Base-by-base conservation (phyloP, 768 basidiomycete species). In the Boletus tomentosulus region DNA sequence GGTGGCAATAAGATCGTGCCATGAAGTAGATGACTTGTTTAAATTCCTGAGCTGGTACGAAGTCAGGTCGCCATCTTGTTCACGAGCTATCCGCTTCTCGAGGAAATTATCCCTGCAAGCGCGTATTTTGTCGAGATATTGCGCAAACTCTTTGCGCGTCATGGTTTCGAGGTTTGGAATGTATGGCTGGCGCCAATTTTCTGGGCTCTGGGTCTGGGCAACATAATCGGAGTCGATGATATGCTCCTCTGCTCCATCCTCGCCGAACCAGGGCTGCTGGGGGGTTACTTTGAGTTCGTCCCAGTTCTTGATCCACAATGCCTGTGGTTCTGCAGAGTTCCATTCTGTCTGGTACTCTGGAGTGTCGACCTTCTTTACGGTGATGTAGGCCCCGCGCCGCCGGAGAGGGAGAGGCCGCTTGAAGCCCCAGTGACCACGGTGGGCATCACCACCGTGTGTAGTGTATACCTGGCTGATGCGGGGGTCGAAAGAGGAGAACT, bases 391-490 rank as follows among this genome's bases (percentile, higher is more conserved):
- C 56, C 82, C 76, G 44, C 79, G 79, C 31, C 82, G 79, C 50
- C 85, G 81, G 44, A 86, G 72, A 3, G 87, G 75, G 24, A 93
- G 80, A 24, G 89, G 86, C 0, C 91, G 85, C 70, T 95, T 95
- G 57, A 94, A 74, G 24, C 92, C 92, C 81, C 84, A 95, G 73
- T 92, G 80, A 50, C 89, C 89, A 27, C 90, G 82, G 60, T 85
- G 76, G 12, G 85, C 82, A 65, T 89, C 78, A 41, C 86, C 85
- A 22, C 81, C 78, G 44, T 81, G 78, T 0, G 90, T 74, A 15
- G 84, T 80, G 71, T 92, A 94, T 19, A 90, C 81, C 63, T 92
- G 91, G 44, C 79, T 78, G 55, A 95, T 89, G 44, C 67, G 63
- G 0, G 87, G 88, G 73, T 92, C 87, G 67, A 77, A 92, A 11